Percentiles rank a stretch among this genome's conserved stretches.
Evolutionary conservation across 257 asterid genomes (phyloP).

Genomic region (Handroanthus guayacan): DNA sequence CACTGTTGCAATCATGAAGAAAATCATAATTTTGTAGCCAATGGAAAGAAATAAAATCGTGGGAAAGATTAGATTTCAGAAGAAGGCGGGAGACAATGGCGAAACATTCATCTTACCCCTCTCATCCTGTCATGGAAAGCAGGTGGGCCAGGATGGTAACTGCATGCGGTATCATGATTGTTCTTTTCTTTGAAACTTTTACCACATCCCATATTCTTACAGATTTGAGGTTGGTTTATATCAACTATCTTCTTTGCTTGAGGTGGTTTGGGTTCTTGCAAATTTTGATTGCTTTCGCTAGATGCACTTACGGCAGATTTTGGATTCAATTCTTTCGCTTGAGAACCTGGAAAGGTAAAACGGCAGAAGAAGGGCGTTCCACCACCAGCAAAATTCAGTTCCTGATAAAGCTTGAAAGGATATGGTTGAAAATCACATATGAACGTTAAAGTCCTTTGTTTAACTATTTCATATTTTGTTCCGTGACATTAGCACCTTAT

Average conservation of each 20-base stretch:
- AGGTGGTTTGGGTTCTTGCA: constrained; percentile 53
- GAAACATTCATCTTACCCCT: constrained; percentile 70
- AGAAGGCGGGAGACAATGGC: neutral
- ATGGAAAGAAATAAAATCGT: constrained; percentile 15
- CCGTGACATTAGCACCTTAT: neutral
- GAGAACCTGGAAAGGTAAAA: constrained; percentile 55
- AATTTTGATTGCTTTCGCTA: constrained; percentile 40
- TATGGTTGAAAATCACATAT: constrained; percentile 6
- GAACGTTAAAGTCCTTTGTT: neutral
- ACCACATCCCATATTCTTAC: constrained; percentile 87
- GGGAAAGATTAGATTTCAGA: neutral
- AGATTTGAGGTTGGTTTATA: constrained; percentile 77
- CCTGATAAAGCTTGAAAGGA: constrained; percentile 5
- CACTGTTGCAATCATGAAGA: constrained; percentile 54
- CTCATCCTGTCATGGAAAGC: constrained; percentile 87
- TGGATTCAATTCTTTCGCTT: constrained; percentile 49
- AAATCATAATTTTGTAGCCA: constrained; percentile 15
- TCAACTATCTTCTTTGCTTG: constrained; percentile 61
- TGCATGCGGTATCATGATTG: constrained; percentile 82
- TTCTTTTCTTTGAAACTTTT: constrained; percentile 80
- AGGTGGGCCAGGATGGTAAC: constrained; percentile 94
- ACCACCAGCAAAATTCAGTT: neutral
- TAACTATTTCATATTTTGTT: constrained; percentile 17
- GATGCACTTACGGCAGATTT: constrained; percentile 39
- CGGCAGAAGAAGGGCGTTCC: neutral